Percentiles rank a stretch among this genome's conserved stretches.
Evolutionary conservation across 768 basidiomycete species (phyloP).

Genomic region (Phlebiopsis gigantea): DNA sequence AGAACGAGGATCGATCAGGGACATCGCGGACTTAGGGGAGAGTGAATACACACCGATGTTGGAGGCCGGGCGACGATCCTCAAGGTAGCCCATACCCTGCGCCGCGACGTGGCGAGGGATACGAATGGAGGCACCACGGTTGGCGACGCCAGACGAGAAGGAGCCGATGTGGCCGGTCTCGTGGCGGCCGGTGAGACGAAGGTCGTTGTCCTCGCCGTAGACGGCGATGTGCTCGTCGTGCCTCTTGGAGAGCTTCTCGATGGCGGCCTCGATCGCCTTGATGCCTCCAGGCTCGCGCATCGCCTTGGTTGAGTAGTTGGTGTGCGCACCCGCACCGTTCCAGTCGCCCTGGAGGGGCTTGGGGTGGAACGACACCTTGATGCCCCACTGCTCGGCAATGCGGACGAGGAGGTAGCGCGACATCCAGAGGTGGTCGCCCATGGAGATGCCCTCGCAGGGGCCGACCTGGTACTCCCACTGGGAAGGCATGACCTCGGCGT

Average conservation of each 20-base stretch:
- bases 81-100: conserved; percentile 92
- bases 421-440: conserved; percentile 99
- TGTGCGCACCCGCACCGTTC: conserved; percentile 99
- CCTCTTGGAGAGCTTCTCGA: conserved; percentile 86
- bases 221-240: conserved; percentile 96
- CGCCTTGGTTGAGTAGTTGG: conserved; percentile 91
- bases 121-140: conserved; percentile 96
- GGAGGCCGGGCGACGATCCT: conserved; percentile 95
- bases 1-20: conserved; percentile 3
- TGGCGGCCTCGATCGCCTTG: conserved; percentile 86
- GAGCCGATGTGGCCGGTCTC: conserved; percentile 92
- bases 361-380: conserved; percentile 99
- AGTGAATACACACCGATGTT: conserved; percentile 72
- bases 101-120: conserved; percentile 91
- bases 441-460: conserved; percentile 93
- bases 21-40: conserved; percentile 2
- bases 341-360: conserved; percentile 96
- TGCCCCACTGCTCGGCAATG: conserved; percentile 94
- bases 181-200: conserved; percentile 92
- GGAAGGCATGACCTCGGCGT: conserved; percentile 99
- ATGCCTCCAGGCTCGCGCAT: conserved; percentile 96
- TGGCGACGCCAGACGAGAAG: conserved; percentile 94
- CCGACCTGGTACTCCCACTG: conserved; percentile 99
- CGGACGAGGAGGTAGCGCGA: conserved; percentile 94
- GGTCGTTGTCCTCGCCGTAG: conserved; percentile 97